Evolutionary conservation across 768 basidiomycete species (phyloP), one percentile per base, ranked within the genome.

Genomic region (Coprinellus micaceus): DNA sequence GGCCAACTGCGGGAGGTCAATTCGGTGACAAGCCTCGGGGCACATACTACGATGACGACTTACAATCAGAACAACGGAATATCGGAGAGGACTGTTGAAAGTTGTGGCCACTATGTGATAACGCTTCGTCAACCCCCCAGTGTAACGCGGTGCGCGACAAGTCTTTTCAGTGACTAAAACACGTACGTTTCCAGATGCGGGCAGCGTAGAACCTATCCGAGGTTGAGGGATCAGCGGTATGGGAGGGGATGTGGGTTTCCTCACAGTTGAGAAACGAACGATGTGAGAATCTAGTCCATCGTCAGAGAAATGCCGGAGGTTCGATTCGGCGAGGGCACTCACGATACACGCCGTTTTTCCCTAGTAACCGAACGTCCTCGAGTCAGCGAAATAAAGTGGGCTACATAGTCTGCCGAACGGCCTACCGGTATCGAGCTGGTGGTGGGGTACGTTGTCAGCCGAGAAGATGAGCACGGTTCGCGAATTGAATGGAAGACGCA

Each of bases 301-400:
- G 50, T 15, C 13, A 4, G 50, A 33, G 5, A n/a, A 52, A 5
- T 12, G 17, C 15, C 12, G n/a, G 13, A 5, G 33, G 10, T 6
- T 28, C 17, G 17, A 17, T 4, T 17, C 13, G 6, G 5, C 6
- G 29, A 52, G 13, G 26, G 11, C 47, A 29, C 50, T 52, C 22
- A 52, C 50, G 30, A 52, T 24, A 30, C 50, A 52, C n/a, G 30
- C 29, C 4, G 50, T 52, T 30, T 52, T 52, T 5, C 9, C 50
- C 50, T 52, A 22, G 36, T 37, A n/a, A n/a, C n/a, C 24, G 26
- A 33, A 10, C 37, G 5, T 11, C 9, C 12, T 9, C 13, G 50
- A 33, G 33, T 11, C 5, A 24, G 24, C 10, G 17, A 9, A 26
- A 22, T 6, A 15, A 10, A 11, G 17, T 52, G 15, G 13, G n/a